These are phyloP conservation scores for Rhynchospora pubera DNA, from an alignment of 176 grass and related monocot genomes.

Conservation along the genomic window DNA sequence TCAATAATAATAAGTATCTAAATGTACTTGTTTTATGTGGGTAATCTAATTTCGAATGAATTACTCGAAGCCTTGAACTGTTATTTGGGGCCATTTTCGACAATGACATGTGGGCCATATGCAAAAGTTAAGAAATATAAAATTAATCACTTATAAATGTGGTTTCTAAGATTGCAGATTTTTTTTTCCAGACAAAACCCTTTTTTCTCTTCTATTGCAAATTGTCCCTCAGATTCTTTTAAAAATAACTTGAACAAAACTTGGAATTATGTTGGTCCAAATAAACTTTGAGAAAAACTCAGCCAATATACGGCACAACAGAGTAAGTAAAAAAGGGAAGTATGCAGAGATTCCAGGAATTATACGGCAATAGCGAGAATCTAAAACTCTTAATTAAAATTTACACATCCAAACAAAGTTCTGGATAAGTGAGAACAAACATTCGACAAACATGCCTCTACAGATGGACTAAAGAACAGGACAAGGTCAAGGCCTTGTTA, in stretches of 20 bases:
- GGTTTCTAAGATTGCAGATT: no score
- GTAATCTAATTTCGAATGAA: not conserved
- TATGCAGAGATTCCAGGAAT: not conserved
- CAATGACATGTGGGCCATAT: no score
- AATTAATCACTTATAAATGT: no score
- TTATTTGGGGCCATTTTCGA: not conserved
- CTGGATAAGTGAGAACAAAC: constrained; percentile 16
- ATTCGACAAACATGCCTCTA: constrained; percentile 21
- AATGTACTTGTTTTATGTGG: not conserved
- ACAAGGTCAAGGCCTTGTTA: not conserved
- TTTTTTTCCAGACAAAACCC: not conserved
- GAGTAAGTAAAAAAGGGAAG: not conserved
- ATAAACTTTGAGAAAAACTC: not conserved
- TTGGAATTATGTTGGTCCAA: not conserved
- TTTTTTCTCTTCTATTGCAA: not conserved
- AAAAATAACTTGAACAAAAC: not conserved
- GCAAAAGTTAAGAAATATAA: no score
- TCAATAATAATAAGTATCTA: not conserved
- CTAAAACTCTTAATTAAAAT: not conserved
- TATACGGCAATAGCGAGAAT: not conserved
- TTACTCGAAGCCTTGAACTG: not conserved
- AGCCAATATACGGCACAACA: not conserved
- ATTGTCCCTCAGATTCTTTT: not conserved
- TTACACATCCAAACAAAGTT: not conserved
- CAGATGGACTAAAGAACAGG: not conserved